Conservation (phyloP, 75 land plant genomes). For the Cryptomeria japonica region DNA sequence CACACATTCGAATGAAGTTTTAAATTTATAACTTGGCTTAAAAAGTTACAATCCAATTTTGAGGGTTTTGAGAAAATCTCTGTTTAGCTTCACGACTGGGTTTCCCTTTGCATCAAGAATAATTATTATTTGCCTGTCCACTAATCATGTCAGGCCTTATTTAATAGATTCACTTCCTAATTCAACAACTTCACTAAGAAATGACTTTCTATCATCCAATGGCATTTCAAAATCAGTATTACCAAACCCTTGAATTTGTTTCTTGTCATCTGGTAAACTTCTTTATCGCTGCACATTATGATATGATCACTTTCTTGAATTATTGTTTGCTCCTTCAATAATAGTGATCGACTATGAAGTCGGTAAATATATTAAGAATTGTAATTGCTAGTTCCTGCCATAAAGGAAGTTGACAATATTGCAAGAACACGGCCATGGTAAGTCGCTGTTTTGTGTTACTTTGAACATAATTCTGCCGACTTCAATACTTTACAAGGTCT, state of each 20-base stretch:
- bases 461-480: too few relatives aligned
- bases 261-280: too few relatives aligned
- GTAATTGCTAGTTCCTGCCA: too few relatives aligned
- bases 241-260: slow-evolving; percentile 91
- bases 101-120: slow-evolving; percentile 32
- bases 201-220: slow-evolving; percentile 77
- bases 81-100: slow-evolving; percentile 88
- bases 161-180: slow-evolving; percentile 87
- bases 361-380: too few relatives aligned
- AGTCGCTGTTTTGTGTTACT: too few relatives aligned
- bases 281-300: too few relatives aligned
- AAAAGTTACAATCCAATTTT: slow-evolving; percentile 67
- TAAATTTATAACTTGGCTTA: slow-evolving; percentile 66
- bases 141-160: slow-evolving; percentile 68
- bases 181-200: slow-evolving; percentile 82
- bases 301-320: too few relatives aligned
- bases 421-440: too few relatives aligned
- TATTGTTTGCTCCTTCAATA: too few relatives aligned
- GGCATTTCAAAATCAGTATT: slow-evolving; percentile 74
- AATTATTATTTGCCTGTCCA: slow-evolving; percentile 38
- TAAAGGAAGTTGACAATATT: too few relatives aligned
- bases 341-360: too few relatives aligned
- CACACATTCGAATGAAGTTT: slow-evolving; percentile 84
- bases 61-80: slow-evolving; percentile 60
- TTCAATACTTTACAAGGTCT: too few relatives aligned